These are phyloP conservation scores for Colletotrichum nymphaeae DNA, from an alignment of 2,329 filamentous ascomycete genomes.

Conservation along the genomic window DNA sequence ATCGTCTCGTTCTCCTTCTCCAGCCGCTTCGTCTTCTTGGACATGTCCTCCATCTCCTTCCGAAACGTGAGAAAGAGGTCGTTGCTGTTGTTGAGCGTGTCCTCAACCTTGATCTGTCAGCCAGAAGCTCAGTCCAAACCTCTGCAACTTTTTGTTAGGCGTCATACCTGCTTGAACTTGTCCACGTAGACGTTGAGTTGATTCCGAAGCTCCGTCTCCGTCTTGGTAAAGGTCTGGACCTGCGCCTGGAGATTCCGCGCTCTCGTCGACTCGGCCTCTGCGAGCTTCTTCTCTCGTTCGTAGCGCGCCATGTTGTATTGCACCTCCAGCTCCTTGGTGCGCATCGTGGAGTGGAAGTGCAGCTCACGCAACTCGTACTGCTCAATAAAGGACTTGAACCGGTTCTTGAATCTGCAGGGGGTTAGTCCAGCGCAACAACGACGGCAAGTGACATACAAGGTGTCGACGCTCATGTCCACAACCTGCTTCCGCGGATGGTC, in stretches of 20 bases:
- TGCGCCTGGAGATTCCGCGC: conserved; percentile 89
- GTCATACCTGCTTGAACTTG: conserved; percentile 96
- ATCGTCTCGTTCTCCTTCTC: conserved; percentile 96
- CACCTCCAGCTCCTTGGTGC: conserved; percentile 95
- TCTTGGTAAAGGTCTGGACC: conserved; percentile 95
- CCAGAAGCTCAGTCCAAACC: conserved; percentile 33
- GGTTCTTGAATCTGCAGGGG: conserved; percentile 78
- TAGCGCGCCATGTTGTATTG: conserved; percentile 90
- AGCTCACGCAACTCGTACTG: conserved; percentile 96
- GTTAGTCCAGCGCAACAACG: conserved; percentile 33
- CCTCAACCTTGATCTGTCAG: conserved; percentile 79
- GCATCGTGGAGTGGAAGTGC: conserved; percentile 91
- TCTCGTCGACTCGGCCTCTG: conserved; percentile 83
- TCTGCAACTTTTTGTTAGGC: not conserved
- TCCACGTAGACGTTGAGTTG: conserved; percentile 99
- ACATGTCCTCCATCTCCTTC: conserved; percentile 99
- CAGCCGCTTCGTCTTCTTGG: conserved; percentile 95
- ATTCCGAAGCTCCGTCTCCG: conserved; percentile 90
- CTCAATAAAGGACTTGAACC: conserved; percentile 95
- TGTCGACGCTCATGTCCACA: conserved; percentile 86
- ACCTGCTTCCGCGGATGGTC: conserved; percentile 84
- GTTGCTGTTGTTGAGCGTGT: conserved; percentile 98
- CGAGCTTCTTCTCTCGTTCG: conserved; percentile 89
- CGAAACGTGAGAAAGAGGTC: conserved; percentile 96
- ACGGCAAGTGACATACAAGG: conserved; percentile 5